A percentile compares a stretch with the other conserved stretches of the same genome.
Evolutionary conservation across 1,284 basidiomycete species (phyloP).

Genomic region (Boletellus sp.): DNA sequence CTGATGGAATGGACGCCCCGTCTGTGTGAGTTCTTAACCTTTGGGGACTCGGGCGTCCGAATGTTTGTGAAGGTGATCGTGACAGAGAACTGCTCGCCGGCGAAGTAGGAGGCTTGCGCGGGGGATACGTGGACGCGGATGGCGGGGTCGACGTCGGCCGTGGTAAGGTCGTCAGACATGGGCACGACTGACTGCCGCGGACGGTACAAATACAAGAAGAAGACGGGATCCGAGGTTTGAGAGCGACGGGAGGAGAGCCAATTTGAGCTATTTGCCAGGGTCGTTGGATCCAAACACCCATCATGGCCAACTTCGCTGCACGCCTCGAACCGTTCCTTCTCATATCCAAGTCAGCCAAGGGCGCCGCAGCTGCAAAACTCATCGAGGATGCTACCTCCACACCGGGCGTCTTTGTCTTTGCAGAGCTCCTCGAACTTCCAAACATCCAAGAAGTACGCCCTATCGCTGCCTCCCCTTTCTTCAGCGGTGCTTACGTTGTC

Average conservation of each 20-base stretch:
- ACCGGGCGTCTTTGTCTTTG: constrained; percentile 86
- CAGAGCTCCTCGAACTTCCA: constrained; percentile 78
- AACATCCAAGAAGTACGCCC: constrained; percentile 76
- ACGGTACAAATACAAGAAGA: constrained; percentile 12
- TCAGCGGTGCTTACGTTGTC: constrained; percentile 2
- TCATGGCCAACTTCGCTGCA: constrained; percentile 45
- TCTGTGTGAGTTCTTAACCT: constrained; percentile 49
- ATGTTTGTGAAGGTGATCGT: constrained; percentile 87
- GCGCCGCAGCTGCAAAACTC: constrained; percentile 87
- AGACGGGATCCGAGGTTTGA: not conserved
- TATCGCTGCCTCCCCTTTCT: not conserved
- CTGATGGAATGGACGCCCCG: constrained; percentile 72
- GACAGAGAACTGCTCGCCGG: constrained; percentile 84
- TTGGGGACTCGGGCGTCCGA: constrained; percentile 46
- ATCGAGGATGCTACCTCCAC: constrained; percentile 83
- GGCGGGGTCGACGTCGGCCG: constrained; percentile 39
- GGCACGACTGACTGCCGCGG: constrained; percentile 1
- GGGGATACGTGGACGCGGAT: constrained; percentile 72
- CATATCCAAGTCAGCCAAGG: constrained; percentile 86
- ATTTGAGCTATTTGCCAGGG: not conserved
- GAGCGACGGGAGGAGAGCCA: not conserved
- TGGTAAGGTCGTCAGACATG: constrained; percentile 10
- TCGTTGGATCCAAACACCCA: constrained; percentile 19
- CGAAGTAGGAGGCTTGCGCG: constrained; percentile 86
- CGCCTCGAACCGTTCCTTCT: constrained; percentile 86